Base-by-base conservation (phyloP, 2,329 filamentous ascomycete genomes). In the Exophiala dermatitidis region DNA sequence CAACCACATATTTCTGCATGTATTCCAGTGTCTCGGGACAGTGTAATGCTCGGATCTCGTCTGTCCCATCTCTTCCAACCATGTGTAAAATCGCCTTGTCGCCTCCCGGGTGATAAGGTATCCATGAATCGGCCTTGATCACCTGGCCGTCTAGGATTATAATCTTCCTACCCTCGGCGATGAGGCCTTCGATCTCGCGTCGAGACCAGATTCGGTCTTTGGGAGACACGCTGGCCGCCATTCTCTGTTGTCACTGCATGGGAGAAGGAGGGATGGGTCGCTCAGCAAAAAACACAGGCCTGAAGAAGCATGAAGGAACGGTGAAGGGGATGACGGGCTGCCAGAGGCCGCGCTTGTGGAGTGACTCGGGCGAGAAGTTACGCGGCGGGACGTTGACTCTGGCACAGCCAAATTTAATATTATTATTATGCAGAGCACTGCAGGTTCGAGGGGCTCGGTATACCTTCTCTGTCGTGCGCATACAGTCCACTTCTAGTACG, bases 41-140 rank as follows among this genome's bases (percentile, higher is more conserved):
- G 69, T 98, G 93, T 32, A 96, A 76, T 38, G 85, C 88, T 69
- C 85, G 88, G 57, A 97, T 84, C 71, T 97, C 93, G 69, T 96
- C 90, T 7, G 91, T 96, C 47, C 89, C 91, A 80, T 95, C 90
- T 71, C 86, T 82, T 57, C 90, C 90, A 56, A 97, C 81, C 89
- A 96, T 93, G 67, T 98, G 93, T 67, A 82, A 76, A 60, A 98
- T 94, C 50, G 91, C 81, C 71, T 90, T 93, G 64, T 91, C 84
- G 62, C 93, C 93, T 53, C 93, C 93, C 8, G 93, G 93, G 65
- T 97, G 93, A 66, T 87, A 96, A 49, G 82, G 82, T 48, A 94
- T 74, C 88, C 90, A 98, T 37, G 85, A 78, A 69, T 97, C 91
- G 32, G 89, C 83, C 72, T 90, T 95, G 62, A 97, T 71, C 6